phyloP scores from a whole-genome alignment of 495 filamentous ascomycete species.

The Trichoderma virens region DNA sequence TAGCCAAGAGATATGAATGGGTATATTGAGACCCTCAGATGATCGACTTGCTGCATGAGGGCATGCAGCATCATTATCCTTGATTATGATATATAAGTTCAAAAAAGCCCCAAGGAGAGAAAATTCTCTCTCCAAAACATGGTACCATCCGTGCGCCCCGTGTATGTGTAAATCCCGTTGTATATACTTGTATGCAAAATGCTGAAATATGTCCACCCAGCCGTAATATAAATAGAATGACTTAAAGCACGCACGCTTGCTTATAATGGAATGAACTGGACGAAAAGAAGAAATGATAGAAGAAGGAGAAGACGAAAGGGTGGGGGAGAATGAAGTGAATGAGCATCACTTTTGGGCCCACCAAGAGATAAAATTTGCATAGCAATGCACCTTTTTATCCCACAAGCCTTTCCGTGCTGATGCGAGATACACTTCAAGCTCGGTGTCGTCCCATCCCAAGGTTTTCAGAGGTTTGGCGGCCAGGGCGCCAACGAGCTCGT shows the following conservation, averaged over 20 bases:
- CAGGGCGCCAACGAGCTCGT: neutral
- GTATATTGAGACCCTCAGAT: no score
- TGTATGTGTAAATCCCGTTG: no score
- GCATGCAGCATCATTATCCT: no score
- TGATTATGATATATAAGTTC: no score
- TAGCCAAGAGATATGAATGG: no score
- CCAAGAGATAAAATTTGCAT: neutral
- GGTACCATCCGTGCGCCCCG: no score
- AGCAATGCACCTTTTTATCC: slow-evolving; percentile 3
- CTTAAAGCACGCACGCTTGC: neutral
- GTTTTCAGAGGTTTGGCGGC: neutral
- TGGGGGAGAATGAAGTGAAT: neutral
- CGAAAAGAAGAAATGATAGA: neutral
- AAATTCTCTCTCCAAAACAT: no score
- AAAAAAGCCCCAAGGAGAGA: no score
- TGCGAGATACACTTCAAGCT: neutral
- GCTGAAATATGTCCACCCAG: neutral
- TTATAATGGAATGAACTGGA: neutral
- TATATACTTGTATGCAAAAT: neutral
- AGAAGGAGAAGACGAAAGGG: neutral
- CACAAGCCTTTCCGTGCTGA: neutral
- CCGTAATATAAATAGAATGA: no score
- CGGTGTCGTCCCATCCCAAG: neutral
- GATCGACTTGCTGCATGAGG: no score
- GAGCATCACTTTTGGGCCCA: neutral